Evolutionary conservation across 1,139 yeast genomes (phyloP).

Genomic region (Debaryomycetaceae sp.): DNA sequence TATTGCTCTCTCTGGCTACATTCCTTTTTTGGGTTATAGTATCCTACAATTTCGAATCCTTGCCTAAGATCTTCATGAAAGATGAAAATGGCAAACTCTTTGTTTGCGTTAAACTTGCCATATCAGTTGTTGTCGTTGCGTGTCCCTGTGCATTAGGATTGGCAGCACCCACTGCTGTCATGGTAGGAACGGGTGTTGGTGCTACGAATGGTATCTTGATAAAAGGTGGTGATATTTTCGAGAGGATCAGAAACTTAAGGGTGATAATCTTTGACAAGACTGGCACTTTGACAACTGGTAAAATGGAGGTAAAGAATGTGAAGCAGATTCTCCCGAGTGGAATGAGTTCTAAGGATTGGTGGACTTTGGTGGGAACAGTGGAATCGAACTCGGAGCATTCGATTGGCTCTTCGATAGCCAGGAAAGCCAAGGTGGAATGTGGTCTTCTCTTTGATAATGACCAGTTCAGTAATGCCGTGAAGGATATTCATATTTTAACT

Average conservation of each 20-base stretch:
- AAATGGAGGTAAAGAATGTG: constrained; percentile 53
- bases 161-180: constrained; percentile 97
- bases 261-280: constrained; percentile 89
- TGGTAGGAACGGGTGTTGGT: constrained; percentile 98
- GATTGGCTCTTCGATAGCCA: constrained; percentile 65
- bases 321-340: constrained; percentile 10
- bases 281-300: constrained; percentile 88
- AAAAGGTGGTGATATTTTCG: constrained; percentile 90
- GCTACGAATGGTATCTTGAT: constrained; percentile 86
- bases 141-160: constrained; percentile 97
- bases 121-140: constrained; percentile 92
- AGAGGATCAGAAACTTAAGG: constrained; percentile 62
- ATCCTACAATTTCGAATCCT: constrained; percentile 30
- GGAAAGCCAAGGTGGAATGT: constrained; percentile 23
- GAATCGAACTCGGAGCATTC: constrained; percentile 88
- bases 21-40: constrained; percentile 62
- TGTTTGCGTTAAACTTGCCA: constrained; percentile 77
- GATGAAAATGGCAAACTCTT: constrained; percentile 57
- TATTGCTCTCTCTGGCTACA: constrained; percentile 60
- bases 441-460: constrained; percentile 33
- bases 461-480: constrained; percentile 24
- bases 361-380: constrained; percentile 60
- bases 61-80: constrained; percentile 56
- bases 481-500: constrained; percentile 49
- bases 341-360: constrained; percentile 31